Evolutionary conservation across 371 early-diverging fungal genomes (phyloP).

Genomic region (Apophysomyces variabilis): DNA sequence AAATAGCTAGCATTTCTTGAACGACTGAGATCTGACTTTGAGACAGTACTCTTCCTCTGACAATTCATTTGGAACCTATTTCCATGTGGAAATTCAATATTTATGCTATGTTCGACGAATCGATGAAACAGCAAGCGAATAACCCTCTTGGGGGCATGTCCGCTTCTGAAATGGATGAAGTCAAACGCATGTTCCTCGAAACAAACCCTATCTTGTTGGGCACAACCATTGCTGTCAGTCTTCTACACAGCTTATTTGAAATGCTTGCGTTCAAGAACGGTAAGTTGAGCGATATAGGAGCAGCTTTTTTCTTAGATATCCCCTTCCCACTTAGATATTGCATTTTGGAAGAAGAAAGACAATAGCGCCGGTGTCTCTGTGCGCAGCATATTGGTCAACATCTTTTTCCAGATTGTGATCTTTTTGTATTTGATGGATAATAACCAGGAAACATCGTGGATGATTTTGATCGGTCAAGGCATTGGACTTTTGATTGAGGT

Average conservation of each 20-base stretch:
- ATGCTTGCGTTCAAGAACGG: slow-evolving; percentile 96
- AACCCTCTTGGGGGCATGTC: slow-evolving; percentile 72
- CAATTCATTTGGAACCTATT: slow-evolving; percentile 69
- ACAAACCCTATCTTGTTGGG: slow-evolving; percentile 87
- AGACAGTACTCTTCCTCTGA: slow-evolving; percentile 65
- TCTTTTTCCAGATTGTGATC: slow-evolving; percentile 85
- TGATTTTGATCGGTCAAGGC: slow-evolving; percentile 84
- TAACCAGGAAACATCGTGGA: slow-evolving; percentile 81
- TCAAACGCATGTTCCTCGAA: slow-evolving; percentile 85
- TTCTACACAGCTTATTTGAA: slow-evolving; percentile 89
- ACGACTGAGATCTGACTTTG: slow-evolving; percentile 8
- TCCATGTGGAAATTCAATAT: slow-evolving; percentile 81
- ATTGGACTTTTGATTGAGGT: slow-evolving; percentile 83
- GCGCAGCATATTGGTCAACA: slow-evolving; percentile 81
- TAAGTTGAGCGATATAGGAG: slow-evolving; percentile 25
- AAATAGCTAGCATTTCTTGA: slow-evolving; percentile 11
- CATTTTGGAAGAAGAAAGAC: slow-evolving; percentile 89
- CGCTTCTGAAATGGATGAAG: slow-evolving; percentile 64
- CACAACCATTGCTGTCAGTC: slow-evolving; percentile 78
- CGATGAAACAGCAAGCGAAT: slow-evolving; percentile 67
- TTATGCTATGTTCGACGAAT: slow-evolving; percentile 59
- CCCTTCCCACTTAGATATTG: slow-evolving; percentile 65
- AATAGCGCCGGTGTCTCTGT: slow-evolving; percentile 87
- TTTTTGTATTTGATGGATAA: slow-evolving; percentile 92
- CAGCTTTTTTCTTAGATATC: background rate